A percentile compares a stretch with the other conserved stretches of the same genome.
These are phyloP conservation scores for Stagonosporopsis vannaccii DNA, from an alignment of 2,329 filamentous ascomycete species.

Conservation along the genomic window DNA sequence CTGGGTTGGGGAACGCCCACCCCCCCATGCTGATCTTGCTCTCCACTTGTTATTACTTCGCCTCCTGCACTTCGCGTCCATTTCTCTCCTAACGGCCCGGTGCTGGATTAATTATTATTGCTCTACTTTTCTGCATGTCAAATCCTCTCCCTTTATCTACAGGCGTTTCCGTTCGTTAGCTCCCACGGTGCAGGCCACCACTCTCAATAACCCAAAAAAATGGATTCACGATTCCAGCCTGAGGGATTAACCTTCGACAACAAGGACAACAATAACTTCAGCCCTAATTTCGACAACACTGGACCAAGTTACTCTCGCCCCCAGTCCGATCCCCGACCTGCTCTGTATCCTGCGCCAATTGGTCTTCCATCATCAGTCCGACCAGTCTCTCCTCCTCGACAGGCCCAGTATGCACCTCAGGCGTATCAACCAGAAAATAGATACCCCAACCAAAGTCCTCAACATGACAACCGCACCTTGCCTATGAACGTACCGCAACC, in stretches of 20 bases:
- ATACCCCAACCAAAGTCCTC: constrained; percentile 15
- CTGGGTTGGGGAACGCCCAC: constrained; percentile 24
- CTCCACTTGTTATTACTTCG: constrained; percentile 35
- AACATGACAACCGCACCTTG: constrained; percentile 9
- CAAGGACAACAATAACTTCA: constrained; percentile 30
- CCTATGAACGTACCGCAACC: constrained; percentile 21
- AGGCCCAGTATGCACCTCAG: constrained; percentile 25
- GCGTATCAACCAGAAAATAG: constrained; percentile 9
- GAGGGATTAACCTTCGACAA: constrained; percentile 36
- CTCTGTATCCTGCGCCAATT: constrained; percentile 20
- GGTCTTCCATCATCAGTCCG: constrained; percentile 24
- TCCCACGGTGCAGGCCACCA: constrained; percentile 44
- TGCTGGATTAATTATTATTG: constrained; percentile 29
- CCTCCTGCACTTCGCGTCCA: constrained; percentile 27
- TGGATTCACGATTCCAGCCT: constrained; percentile 43
- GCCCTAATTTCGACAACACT: constrained; percentile 28
- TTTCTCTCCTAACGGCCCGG: constrained; percentile 32
- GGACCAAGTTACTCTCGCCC: constrained; percentile 20
- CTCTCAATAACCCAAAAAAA: constrained; percentile 30
- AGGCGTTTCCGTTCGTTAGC: constrained; percentile 28
- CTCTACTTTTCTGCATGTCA: constrained; percentile 23
- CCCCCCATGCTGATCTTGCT: constrained; percentile 27
- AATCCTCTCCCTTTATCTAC: constrained; percentile 21
- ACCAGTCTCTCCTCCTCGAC: constrained; percentile 23
- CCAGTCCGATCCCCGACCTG: constrained; percentile 23